A percentile compares a stretch with the other conserved stretches of the same genome.
Evolutionary conservation across 2,329 filamentous ascomycete genomes (phyloP).

Genomic region (Talaromyces verruculosus): DNA sequence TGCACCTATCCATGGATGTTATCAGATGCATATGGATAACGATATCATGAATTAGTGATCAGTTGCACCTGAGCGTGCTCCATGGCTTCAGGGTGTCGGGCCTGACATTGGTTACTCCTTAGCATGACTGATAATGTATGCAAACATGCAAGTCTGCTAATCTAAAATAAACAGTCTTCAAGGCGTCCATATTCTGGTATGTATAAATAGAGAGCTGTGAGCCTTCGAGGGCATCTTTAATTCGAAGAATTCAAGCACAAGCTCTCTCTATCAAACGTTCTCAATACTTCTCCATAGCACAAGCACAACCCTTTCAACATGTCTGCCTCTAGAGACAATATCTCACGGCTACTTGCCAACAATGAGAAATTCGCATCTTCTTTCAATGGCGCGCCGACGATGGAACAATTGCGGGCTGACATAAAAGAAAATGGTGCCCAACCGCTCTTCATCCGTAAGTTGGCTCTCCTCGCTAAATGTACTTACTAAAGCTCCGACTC

Average conservation of each 20-base stretch:
- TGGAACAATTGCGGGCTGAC: not conserved
- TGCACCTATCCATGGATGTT: not conserved
- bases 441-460: not conserved
- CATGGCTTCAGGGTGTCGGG: not conserved
- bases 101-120: not conserved
- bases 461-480: not conserved
- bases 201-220: not conserved
- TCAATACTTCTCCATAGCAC: not conserved
- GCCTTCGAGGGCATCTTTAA: not conserved
- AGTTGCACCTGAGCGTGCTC: not conserved
- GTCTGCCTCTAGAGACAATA: not conserved
- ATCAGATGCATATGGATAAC: not conserved
- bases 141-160: not conserved
- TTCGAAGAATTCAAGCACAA: not conserved
- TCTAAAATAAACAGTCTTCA: not conserved
- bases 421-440: not conserved
- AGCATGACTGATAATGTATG: not conserved
- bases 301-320: not conserved
- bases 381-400: not conserved
- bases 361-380: slow-evolving; percentile 10
- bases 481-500: not conserved
- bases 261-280: not conserved
- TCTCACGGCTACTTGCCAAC: not conserved
- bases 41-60: not conserved
- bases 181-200: not conserved